These are phyloP conservation scores for Zanthoxylum bungeanum DNA, from an alignment of 345 rosid genomes.

Conservation along the genomic window DNA sequence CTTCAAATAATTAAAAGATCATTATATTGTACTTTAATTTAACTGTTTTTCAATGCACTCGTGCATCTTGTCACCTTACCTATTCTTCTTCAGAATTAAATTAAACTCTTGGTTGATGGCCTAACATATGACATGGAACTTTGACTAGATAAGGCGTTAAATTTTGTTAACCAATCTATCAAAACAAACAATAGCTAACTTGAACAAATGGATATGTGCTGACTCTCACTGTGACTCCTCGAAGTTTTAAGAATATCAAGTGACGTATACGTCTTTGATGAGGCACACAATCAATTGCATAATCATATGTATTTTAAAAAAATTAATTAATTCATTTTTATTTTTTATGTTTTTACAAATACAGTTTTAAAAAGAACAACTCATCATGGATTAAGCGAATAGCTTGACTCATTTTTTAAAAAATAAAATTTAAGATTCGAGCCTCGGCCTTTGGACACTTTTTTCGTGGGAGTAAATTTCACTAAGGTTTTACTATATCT, in stretches of 20 bases:
- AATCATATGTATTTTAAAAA: too few species aligned
- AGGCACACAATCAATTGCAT: too few species aligned
- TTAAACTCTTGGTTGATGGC: conserved; percentile 27
- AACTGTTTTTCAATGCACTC: not conserved
- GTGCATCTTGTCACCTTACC: conserved; percentile 15
- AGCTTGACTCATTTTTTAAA: not conserved
- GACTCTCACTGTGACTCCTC: too few species aligned
- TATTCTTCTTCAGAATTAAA: conserved; percentile 1
- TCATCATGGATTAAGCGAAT: not conserved
- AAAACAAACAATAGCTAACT: not conserved
- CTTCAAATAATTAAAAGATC: not conserved
- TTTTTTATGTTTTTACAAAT: too few species aligned
- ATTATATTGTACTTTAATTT: not conserved
- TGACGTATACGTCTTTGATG: too few species aligned
- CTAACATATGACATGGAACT: conserved; percentile 25
- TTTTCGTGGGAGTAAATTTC: not conserved
- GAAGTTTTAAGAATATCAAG: too few species aligned
- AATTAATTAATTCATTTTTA: too few species aligned
- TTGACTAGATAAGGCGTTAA: not conserved
- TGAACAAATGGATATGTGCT: too few species aligned
- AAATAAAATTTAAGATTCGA: not conserved
- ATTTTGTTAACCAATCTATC: conserved; percentile 25
- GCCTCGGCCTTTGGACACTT: not conserved
- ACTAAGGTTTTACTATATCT: not conserved
- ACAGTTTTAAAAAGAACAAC: too few species aligned